Percentiles rank a stretch among this genome's conserved stretches.
These are phyloP conservation scores for Pythium aphanidermatum DNA, from an alignment of 352 stramenopile species.

Conservation along the genomic window DNA sequence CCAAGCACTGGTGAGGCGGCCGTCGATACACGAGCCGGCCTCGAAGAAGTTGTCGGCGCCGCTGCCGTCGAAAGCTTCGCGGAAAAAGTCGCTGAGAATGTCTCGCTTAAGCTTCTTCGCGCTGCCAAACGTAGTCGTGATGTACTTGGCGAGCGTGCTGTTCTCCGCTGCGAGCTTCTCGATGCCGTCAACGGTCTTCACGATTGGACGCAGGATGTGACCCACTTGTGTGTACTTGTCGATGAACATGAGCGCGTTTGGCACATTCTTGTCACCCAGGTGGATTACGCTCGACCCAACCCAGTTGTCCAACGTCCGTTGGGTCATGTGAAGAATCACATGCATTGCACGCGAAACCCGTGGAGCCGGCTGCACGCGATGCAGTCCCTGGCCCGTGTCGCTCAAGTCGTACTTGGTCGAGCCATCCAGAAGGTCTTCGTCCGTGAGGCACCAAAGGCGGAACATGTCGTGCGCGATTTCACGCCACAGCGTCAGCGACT, in stretches of 20 bases:
- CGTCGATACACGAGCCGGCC: constrained; percentile 95
- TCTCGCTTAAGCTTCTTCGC: constrained; percentile 76
- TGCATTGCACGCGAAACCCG: constrained; percentile 94
- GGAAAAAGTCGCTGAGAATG: constrained; percentile 96
- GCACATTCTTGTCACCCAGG: constrained; percentile 97
- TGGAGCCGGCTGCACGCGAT: constrained; percentile 92
- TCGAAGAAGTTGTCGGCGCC: constrained; percentile 95
- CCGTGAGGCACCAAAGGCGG: constrained; percentile 92
- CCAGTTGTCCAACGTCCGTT: constrained; percentile 77
- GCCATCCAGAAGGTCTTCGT: constrained; percentile 90
- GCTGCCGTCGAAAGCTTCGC: constrained; percentile 94
- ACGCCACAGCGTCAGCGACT: constrained; percentile 95
- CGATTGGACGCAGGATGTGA: constrained; percentile 83
- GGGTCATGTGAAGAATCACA: constrained; percentile 84
- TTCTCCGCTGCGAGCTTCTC: constrained; percentile 45
- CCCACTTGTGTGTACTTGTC: constrained; percentile 97
- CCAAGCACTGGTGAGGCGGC: constrained; percentile 94
- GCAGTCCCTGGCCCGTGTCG: constrained; percentile 94
- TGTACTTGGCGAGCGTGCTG: constrained; percentile 50
- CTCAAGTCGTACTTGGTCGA: constrained; percentile 82
- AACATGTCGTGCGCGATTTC: constrained; percentile 97
- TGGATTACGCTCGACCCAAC: constrained; percentile 95
- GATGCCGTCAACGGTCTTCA: constrained; percentile 80
- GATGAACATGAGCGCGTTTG: constrained; percentile 97
- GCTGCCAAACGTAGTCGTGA: constrained; percentile 82